Evolutionary conservation across 176 grass and related monocot genomes (phyloP), one percentile per base, ranked within the genome.

Genomic region (Aegilops umbellulata): DNA sequence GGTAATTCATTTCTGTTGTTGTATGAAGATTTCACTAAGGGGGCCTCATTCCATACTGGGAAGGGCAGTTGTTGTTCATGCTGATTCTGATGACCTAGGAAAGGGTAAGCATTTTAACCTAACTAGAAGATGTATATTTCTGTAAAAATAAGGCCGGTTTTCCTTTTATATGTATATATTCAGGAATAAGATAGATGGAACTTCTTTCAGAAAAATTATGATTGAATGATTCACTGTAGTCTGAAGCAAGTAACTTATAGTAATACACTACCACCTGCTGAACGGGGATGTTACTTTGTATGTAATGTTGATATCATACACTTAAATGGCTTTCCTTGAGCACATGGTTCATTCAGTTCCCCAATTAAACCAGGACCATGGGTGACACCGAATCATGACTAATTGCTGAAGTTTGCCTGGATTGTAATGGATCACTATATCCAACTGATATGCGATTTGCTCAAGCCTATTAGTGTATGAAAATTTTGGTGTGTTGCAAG

Each of bases 21-120:
- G 30, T 29, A n/a, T 75, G 65, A 87, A 95, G 87, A 89, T 95
- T 71, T 82, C 79, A 19, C 80, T 92, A 13, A 77, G 25, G 26
- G 90, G 90, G 41, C 85, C 78, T 73, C 64, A 92, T 77, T 95
- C 90, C 66, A 87, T 95, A 81, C 61, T 92, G 34, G 90, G 93
- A 80, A 92, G 93, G 72, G 85, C 90, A 77, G 82, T 95, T 49
- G 90, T 95, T 53, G 85, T 95, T 81, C 93, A 95, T 86, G 87
- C 90, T 77, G 93, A 95, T 80, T 34, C 82, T 81, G 93, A 92
- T 88, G 93, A 95, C 47, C 82, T 95, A 67, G 93, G 93, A 78
- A 86, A 51, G 63, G 93, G 90, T 95, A 95, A 89, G 81, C 22
- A 66, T 90, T 77, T 16, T 80, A 72, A 24, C 42, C 49, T 74